Conservation (phyloP, 2,329 filamentous ascomycete genomes). For the Xylaria sp. region DNA sequence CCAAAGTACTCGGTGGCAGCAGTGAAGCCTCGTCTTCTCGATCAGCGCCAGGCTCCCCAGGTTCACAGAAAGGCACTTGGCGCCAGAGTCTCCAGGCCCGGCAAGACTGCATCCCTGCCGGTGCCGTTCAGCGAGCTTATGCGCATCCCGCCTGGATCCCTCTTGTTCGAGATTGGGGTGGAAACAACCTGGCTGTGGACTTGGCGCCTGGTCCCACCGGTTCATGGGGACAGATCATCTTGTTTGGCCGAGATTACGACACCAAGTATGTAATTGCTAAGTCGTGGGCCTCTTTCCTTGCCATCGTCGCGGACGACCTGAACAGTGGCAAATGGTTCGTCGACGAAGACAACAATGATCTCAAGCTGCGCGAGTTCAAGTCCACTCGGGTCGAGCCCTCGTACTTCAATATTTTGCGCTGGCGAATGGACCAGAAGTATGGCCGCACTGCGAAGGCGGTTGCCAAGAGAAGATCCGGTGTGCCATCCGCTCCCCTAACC, state of each 20-base stretch:
- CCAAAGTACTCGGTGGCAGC: slow-evolving; percentile 66
- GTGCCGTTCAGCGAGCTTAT: slow-evolving; percentile 86
- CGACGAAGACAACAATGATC: slow-evolving; percentile 84
- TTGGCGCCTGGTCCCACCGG: slow-evolving; percentile 84
- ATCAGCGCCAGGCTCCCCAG: slow-evolving; percentile 45
- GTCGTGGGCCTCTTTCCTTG: slow-evolving; percentile 85
- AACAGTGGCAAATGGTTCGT: slow-evolving; percentile 85
- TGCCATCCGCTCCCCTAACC: slow-evolving; percentile 39
- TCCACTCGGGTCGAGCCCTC: slow-evolving; percentile 80
- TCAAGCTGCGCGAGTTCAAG: slow-evolving; percentile 91
- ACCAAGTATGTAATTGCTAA: slow-evolving; percentile 95
- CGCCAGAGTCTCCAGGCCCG: slow-evolving; percentile 75
- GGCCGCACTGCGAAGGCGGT: slow-evolving; percentile 53
- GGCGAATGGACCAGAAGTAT: slow-evolving; percentile 93
- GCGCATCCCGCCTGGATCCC: slow-evolving; percentile 95
- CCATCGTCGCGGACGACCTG: slow-evolving; percentile 83
- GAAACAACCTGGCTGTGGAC: slow-evolving; percentile 94
- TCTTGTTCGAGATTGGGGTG: slow-evolving; percentile 93
- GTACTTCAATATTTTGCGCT: slow-evolving; percentile 91
- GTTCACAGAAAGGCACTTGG: slow-evolving; percentile 63
- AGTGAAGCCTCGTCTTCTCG: slow-evolving; percentile 65
- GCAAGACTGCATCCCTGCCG: slow-evolving; percentile 82
- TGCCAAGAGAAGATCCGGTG: slow-evolving; percentile 50
- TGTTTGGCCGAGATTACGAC: slow-evolving; percentile 96
- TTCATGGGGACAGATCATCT: slow-evolving; percentile 92